These are phyloP conservation scores for Melanogaster broomeanus DNA, from an alignment of 768 basidiomycete genomes.

Conservation along the genomic window DNA sequence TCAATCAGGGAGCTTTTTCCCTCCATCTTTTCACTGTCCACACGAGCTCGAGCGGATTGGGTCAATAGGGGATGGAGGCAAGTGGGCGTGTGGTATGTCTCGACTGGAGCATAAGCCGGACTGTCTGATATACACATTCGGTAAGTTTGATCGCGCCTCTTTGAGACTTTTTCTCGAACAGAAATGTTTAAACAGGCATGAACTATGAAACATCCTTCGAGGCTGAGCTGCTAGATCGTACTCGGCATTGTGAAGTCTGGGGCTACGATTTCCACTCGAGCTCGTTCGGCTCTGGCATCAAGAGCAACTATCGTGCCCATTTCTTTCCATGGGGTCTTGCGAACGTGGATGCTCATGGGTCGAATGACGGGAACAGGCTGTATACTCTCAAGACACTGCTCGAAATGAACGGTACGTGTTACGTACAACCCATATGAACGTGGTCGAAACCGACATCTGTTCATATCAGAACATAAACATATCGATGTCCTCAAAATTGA, in stretches of 20 bases:
- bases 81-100: slow-evolving; percentile 68
- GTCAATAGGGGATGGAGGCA: slow-evolving; percentile 65
- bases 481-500: slow-evolving; percentile 49
- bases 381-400: slow-evolving; percentile 50
- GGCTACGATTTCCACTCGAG: slow-evolving; percentile 54
- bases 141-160: slow-evolving; percentile 29
- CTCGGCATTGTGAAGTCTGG: slow-evolving; percentile 55
- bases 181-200: slow-evolving; percentile 35
- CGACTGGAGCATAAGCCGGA: slow-evolving; percentile 52
- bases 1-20: slow-evolving; percentile 46
- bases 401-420: slow-evolving; percentile 39
- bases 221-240: slow-evolving; percentile 50
- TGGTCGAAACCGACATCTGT: not conserved
- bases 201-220: slow-evolving; percentile 68
- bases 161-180: not conserved
- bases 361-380: slow-evolving; percentile 34
- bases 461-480: slow-evolving; percentile 32
- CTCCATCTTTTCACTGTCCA: slow-evolving; percentile 45
- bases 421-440: not conserved
- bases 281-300: slow-evolving; percentile 35
- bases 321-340: slow-evolving; percentile 45
- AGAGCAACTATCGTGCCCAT: slow-evolving; percentile 39
- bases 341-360: slow-evolving; percentile 36
- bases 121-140: slow-evolving; percentile 65
- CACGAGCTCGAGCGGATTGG: slow-evolving; percentile 45